Conservation (phyloP, 768 basidiomycete genomes). For the Psilocybe cyanescens region DNA sequence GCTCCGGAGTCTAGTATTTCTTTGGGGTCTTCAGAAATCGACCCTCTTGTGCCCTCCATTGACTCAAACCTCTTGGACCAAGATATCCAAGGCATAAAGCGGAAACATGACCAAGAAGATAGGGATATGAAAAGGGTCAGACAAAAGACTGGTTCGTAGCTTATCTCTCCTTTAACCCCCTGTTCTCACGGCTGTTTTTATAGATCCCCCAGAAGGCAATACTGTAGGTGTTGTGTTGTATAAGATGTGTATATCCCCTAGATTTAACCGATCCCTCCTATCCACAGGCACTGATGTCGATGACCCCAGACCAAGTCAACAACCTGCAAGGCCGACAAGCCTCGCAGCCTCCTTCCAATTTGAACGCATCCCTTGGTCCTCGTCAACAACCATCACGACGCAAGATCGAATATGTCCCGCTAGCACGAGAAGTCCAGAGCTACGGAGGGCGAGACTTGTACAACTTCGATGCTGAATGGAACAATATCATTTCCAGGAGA, state of each 20-base stretch:
- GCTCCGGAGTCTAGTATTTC: conserved; percentile 31
- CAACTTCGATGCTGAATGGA: conserved; percentile 63
- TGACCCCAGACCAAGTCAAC: conserved; percentile 28
- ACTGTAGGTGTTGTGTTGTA: conserved; percentile 39
- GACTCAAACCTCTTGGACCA: conserved; percentile 54
- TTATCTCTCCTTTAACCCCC: not conserved
- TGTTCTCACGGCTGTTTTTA: conserved; percentile 19
- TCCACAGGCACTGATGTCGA: conserved; percentile 31
- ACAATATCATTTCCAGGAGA: conserved; percentile 52
- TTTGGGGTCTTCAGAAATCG: conserved; percentile 23
- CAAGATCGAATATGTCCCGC: conserved; percentile 88
- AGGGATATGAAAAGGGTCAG: conserved; percentile 70
- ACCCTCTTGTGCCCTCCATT: conserved; percentile 25
- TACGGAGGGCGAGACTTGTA: conserved; percentile 84
- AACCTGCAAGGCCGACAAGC: conserved; percentile 23
- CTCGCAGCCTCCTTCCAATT: conserved; percentile 32
- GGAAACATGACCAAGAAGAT: conserved; percentile 72
- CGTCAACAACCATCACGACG: conserved; percentile 63
- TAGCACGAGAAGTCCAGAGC: conserved; percentile 74
- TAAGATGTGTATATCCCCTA: not conserved
- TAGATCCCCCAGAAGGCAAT: conserved; percentile 52
- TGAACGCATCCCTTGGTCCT: conserved; percentile 36
- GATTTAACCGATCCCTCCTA: not conserved
- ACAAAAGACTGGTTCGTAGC: conserved; percentile 69
- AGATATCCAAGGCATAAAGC: conserved; percentile 69